phyloP scores from a whole-genome alignment of 2,329 filamentous ascomycete species.

The Microsporum ferrugineum region DNA sequence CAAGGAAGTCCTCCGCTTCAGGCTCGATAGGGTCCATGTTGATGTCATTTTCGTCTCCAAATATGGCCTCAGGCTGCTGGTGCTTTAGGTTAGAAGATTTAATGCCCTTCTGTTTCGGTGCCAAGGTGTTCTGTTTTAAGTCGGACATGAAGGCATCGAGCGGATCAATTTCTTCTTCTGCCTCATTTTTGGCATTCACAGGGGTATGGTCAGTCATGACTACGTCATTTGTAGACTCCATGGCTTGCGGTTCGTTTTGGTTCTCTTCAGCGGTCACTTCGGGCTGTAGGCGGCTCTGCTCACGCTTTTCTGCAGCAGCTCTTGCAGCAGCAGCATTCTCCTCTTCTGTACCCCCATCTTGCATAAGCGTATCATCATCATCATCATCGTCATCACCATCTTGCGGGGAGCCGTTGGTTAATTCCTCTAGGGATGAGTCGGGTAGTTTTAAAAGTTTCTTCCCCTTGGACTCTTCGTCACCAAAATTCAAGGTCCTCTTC shows the following conservation, averaged over 20 bases:
- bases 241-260: neutral
- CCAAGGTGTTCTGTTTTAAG: slow-evolving; percentile 42
- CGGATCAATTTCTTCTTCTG: slow-evolving; percentile 61
- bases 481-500: slow-evolving; percentile 70
- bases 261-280: slow-evolving; percentile 33
- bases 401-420: slow-evolving; percentile 43
- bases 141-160: slow-evolving; percentile 94
- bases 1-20: slow-evolving; percentile 52
- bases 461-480: slow-evolving; percentile 74
- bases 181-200: slow-evolving; percentile 23
- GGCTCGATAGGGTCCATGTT: slow-evolving; percentile 51
- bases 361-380: slow-evolving; percentile 60
- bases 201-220: slow-evolving; percentile 20
- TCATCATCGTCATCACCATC: slow-evolving; percentile 48
- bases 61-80: slow-evolving; percentile 71
- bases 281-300: slow-evolving; percentile 46
- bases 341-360: slow-evolving; percentile 73
- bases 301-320: slow-evolving; percentile 73
- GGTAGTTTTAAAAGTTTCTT: slow-evolving; percentile 88
- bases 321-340: slow-evolving; percentile 76
- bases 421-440: slow-evolving; percentile 55
- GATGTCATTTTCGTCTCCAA: slow-evolving; percentile 70
- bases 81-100: slow-evolving; percentile 34
- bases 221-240: neutral
- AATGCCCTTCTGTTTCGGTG: slow-evolving; percentile 24